Evolutionary conservation across 805 yeast genomes (phyloP), one percentile per base, ranked within the genome.

Genomic region (Metschnikowia bowlesiae): DNA sequence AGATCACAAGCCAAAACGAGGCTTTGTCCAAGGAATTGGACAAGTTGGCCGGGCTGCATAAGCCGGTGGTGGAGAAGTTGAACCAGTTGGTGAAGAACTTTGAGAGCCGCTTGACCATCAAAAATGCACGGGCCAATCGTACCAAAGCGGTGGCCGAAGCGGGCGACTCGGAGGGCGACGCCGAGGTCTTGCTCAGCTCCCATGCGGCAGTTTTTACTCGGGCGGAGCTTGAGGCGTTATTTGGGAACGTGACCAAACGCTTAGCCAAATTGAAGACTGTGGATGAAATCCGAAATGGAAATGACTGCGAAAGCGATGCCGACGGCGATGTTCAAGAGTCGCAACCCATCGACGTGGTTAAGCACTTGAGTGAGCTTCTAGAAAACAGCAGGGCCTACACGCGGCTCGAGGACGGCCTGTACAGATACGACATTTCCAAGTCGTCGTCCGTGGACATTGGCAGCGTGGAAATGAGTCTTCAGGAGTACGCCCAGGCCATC

Each of bases 61-160:
- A 68, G 45, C 78, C 77, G 2, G 52, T 69, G 10, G 55, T 73
- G 26, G 70, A 68, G 29, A 60, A 70, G 44, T 69, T 72, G 66
- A 57, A 57, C n/a, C 18, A 35, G 7, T 53, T 71, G 42, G 60
- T 62, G 3, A 51, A 47, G 18, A 58, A 57, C 28, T 69, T 67
- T 52, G 61, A 60, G 6, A 47, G 35, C 7, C 57, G 57, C 8
- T 45, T 67, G 2, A 44, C 52, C 22, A 54, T 52, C 11, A 49
- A 42, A 16, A 41, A 32, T 18, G 40, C 45, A 13, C 16, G 37
- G 32, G 22, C 51, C 18, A 35, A 26, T 8, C 43, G 43, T 7
- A 13, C 22, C 13, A 22, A 34, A 3, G 22, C 22, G 13, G 33
- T 32, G 34, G 34, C 50, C 7, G 49, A 39, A 50, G 44, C 28